phyloP scores from a whole-genome alignment of 257 asterid species.

The Eucommia ulmoides region DNA sequence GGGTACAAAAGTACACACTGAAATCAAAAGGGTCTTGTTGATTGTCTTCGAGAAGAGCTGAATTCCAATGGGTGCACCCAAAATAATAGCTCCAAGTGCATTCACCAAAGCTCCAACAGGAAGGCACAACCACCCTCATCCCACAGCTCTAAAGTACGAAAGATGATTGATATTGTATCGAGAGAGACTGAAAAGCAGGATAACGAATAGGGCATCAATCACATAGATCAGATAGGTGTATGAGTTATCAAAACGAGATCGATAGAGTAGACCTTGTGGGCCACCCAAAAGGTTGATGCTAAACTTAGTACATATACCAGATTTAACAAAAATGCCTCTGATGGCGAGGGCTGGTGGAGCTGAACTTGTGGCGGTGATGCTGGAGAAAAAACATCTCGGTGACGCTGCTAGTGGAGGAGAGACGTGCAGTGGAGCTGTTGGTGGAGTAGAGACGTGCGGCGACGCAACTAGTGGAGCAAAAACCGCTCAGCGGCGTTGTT shows the following conservation, averaged over 20 bases:
- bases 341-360: too few relatives aligned
- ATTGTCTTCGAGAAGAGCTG: too few relatives aligned
- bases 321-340: conserved; percentile 36
- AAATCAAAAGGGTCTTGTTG: too few relatives aligned
- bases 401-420: too few relatives aligned
- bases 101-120: conserved; percentile 59
- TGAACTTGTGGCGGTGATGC: too few relatives aligned
- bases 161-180: conserved; percentile 33
- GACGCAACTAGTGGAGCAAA: too few relatives aligned
- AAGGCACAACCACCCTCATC: conserved; percentile 58
- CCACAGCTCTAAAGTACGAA: conserved; percentile 63
- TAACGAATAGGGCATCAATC: conserved; percentile 45
- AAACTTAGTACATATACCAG: conserved; percentile 52
- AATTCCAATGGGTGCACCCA: conserved; percentile 85
- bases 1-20: too few relatives aligned
- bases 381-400: too few relatives aligned
- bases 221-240: conserved; percentile 53
- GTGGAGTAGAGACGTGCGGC: too few relatives aligned
- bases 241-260: conserved; percentile 34
- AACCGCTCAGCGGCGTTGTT: too few relatives aligned
- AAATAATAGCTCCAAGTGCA: conserved; percentile 75
- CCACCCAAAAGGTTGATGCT: conserved; percentile 39
- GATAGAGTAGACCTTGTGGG: conserved; percentile 28
- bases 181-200: conserved; percentile 42
- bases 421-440: too few relatives aligned